Conservation (phyloP, 305 asterid species). For the Solanum hybrid region DNA sequence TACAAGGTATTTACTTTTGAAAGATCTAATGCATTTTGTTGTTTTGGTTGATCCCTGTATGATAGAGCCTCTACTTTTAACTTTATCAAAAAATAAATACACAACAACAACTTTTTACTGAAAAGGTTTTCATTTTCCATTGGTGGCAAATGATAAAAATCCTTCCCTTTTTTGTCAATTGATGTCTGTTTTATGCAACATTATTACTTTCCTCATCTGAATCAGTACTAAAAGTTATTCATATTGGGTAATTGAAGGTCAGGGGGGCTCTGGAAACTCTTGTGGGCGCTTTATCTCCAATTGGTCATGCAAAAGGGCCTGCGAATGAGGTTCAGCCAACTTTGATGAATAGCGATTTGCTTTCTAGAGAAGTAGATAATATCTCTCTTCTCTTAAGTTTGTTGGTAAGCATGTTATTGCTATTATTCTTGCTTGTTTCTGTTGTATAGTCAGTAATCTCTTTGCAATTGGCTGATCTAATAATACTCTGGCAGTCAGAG, state of each 20-base stretch:
- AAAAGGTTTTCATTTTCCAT: neutral
- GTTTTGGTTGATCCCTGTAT: neutral
- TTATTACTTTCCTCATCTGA: constrained; percentile 5
- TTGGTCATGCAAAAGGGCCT: constrained; percentile 47
- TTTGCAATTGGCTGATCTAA: constrained; percentile 21
- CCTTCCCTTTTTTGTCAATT: neutral
- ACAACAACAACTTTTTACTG: neutral
- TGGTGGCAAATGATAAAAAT: neutral
- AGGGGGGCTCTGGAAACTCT: constrained; percentile 87
- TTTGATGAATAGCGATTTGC: constrained; percentile 80
- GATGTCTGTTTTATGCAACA: neutral
- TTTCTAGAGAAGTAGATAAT: constrained; percentile 78
- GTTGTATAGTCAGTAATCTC: constrained; percentile 3
- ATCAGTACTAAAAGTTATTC: constrained; percentile 11
- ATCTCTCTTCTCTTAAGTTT: constrained; percentile 83
- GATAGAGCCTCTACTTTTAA: neutral
- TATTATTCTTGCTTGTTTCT: constrained; percentile 1
- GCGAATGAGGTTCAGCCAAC: constrained; percentile 87
- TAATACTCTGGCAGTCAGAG: constrained; percentile 57
- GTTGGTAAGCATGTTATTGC: constrained; percentile 48
- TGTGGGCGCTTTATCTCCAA: constrained; percentile 68
- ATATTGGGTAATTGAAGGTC: constrained; percentile 45
- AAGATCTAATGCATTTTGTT: neutral
- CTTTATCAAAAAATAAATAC: neutral
- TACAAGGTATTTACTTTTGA: neutral